phyloP scores from a whole-genome alignment of 2,329 filamentous ascomycete species.

The Rutstroemia sp. region DNA sequence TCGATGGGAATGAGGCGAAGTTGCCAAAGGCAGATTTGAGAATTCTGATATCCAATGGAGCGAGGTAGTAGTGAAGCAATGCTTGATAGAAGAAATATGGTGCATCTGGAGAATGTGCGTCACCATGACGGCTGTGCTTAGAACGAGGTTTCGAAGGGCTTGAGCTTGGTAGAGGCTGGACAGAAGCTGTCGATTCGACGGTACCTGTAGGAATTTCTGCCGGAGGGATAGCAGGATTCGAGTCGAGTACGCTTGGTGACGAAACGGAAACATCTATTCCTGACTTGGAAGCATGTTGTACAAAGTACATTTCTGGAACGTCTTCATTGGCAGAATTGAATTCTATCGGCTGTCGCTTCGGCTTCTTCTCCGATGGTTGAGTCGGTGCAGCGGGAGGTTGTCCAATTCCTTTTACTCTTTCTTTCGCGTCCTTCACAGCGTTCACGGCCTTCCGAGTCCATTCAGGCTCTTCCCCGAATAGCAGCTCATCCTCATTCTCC shows the following conservation, averaged over 20 bases:
- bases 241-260: not conserved
- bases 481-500: constrained; percentile 80
- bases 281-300: constrained; percentile 40
- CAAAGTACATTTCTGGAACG: constrained; percentile 43
- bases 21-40: constrained; percentile 63
- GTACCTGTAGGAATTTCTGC: not conserved
- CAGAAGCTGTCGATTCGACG: not conserved
- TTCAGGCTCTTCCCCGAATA: constrained; percentile 89
- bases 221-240: not conserved
- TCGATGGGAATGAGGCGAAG: constrained; percentile 60
- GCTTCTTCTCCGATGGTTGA: constrained; percentile 42
- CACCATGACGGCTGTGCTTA: not conserved
- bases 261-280: constrained; percentile 31
- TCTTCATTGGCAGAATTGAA: constrained; percentile 39
- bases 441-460: constrained; percentile 83
- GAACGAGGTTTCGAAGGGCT: not conserved
- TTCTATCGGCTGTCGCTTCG: constrained; percentile 40
- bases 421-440: constrained; percentile 66
- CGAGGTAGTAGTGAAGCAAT: constrained; percentile 64
- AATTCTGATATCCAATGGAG: constrained; percentile 66
- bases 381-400: constrained; percentile 50
- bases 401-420: constrained; percentile 62
- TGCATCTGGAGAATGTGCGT: constrained; percentile 24
- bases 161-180: not conserved
- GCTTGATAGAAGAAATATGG: constrained; percentile 67